Conservation (phyloP, 2,329 filamentous ascomycete genomes). For the Fusarium sp. region DNA sequence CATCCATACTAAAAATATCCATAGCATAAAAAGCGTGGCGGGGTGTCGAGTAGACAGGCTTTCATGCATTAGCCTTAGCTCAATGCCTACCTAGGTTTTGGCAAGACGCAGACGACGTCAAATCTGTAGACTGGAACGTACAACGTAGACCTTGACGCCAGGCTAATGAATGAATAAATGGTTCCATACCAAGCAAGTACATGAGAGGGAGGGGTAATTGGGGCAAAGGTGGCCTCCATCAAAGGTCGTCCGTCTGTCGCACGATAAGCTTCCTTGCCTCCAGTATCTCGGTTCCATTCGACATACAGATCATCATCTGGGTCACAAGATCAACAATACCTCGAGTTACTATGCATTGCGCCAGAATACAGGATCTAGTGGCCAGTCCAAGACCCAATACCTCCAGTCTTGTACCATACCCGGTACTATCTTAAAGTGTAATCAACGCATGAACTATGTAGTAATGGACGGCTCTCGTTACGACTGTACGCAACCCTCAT, state of each 20-base stretch:
- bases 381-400: background rate
- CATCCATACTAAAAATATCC: too few species aligned
- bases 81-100: background rate
- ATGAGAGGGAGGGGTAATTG: conserved; percentile 16
- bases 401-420: background rate
- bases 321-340: too few species aligned
- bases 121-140: conserved; percentile 21
- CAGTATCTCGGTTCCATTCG: background rate
- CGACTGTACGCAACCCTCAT: background rate
- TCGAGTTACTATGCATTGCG: background rate
- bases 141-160: conserved; percentile 15
- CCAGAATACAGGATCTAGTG: background rate
- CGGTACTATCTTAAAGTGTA: too few species aligned
- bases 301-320: background rate
- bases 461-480: background rate
- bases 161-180: background rate
- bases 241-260: background rate
- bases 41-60: too few species aligned
- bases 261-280: background rate
- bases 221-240: conserved; percentile 5
- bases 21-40: too few species aligned
- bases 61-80: background rate
- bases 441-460: background rate
- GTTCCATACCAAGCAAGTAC: background rate
- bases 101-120: conserved; percentile 2